Base-by-base conservation (phyloP, 805 yeast species). In the Torulaspora maleeae region DNA sequence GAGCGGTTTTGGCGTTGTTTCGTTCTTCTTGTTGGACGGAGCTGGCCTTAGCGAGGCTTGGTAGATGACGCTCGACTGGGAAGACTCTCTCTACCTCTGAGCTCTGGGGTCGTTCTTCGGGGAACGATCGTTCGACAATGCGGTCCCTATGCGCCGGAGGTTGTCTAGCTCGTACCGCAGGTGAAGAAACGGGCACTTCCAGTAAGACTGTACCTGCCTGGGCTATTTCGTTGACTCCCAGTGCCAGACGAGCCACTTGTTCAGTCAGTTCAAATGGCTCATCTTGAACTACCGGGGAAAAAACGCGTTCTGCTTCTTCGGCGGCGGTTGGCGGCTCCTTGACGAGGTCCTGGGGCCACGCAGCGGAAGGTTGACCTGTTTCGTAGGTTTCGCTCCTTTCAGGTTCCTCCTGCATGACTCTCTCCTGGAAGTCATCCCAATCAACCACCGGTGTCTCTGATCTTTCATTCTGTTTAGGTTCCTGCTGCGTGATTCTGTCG, bases 81-180 rank as follows among this genome's bases (percentile, higher is more conserved):
- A 44, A 44, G 10, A 44, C 36, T 37, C 46, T 36, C 8, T 43
- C 46, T 9, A 22, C 20, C 35, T 32, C 12, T 6, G 17, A 25
- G 13, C 24, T 22, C 9, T 8, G 25, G 5, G 3, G 25, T 22
- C 8, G 15, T 9, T 29, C 30, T 10, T 12, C 27, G 29, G 45
- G 39, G 30, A 42, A 42, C 11, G 28, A 35, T 17, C 41, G 13
- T 19, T 39, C 41, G 9, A 35, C 38, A 7, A 4, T 20, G 15
- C 24, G 20, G 30, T 25, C 32, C 13, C 10, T 16, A 3, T 13
- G 13, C 8, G 9, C 5, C 25, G 25, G 25, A 22, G 25, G 7
- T 22, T 22, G 25, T 22, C 25, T 22, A 8, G 3, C 5, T 22
- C 20, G 27, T 12, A 33, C 25, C 8, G 28, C 30, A 3, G 39